Conservation (phyloP, 2,329 filamentous ascomycete species). For the Colletotrichum tofieldiae region DNA sequence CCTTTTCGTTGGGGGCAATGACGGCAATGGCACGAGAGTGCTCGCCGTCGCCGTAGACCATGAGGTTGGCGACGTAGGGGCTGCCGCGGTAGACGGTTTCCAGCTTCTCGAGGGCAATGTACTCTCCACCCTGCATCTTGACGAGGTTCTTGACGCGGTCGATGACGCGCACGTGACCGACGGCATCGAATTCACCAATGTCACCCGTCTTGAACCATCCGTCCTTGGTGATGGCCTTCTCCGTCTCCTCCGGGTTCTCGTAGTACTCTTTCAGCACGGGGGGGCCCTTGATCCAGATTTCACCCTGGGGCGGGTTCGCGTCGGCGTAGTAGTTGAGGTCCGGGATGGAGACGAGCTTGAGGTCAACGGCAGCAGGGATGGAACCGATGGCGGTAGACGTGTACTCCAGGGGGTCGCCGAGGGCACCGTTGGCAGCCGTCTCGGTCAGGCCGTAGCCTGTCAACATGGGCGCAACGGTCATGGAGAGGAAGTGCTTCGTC, state of each 20-base stretch:
- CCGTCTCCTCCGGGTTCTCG: slow-evolving; percentile 88
- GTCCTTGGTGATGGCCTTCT: slow-evolving; percentile 82
- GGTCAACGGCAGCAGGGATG: slow-evolving; percentile 82
- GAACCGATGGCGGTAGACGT: slow-evolving; percentile 84
- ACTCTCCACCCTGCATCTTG: slow-evolving; percentile 95
- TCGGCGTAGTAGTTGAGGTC: slow-evolving; percentile 89
- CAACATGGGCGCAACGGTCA: slow-evolving; percentile 95
- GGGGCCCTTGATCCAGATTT: slow-evolving; percentile 89
- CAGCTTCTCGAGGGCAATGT: slow-evolving; percentile 96
- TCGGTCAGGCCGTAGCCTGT: slow-evolving; percentile 95
- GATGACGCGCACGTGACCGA: slow-evolving; percentile 88
- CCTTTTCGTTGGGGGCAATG: slow-evolving; percentile 78
- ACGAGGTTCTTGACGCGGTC: slow-evolving; percentile 99
- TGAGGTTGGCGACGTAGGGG: slow-evolving; percentile 87
- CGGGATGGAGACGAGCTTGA: slow-evolving; percentile 92
- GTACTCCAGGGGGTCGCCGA: slow-evolving; percentile 89
- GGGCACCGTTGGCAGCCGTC: slow-evolving; percentile 86
- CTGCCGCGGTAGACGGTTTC: slow-evolving; percentile 91
- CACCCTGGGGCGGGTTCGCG: slow-evolving; percentile 86
- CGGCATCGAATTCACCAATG: slow-evolving; percentile 88
- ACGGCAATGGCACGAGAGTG: slow-evolving; percentile 87
- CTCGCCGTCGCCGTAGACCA: slow-evolving; percentile 84
- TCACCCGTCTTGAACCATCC: slow-evolving; percentile 99
- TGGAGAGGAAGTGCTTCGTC: slow-evolving; percentile 91
- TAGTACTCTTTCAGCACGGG: slow-evolving; percentile 86